phyloP scores from a whole-genome alignment of 768 basidiomycete genomes.

The Trametes punicea region DNA sequence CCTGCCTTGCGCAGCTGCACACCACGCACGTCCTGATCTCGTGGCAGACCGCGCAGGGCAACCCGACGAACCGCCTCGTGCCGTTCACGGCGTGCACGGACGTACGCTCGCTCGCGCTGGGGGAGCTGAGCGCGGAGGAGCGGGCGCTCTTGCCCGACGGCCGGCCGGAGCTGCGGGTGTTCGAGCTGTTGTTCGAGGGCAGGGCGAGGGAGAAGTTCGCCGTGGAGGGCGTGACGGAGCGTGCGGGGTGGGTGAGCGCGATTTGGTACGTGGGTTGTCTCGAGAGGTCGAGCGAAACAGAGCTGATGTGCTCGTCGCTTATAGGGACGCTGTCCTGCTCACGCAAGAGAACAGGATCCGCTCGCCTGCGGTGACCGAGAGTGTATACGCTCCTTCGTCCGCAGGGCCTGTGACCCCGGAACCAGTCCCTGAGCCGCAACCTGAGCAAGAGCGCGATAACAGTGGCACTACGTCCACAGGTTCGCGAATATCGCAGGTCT shows the following conservation, averaged over 20 bases:
- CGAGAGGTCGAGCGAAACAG: background rate
- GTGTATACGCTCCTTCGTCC: slow-evolving; percentile 26
- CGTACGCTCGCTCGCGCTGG: slow-evolving; percentile 52
- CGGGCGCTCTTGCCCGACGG: slow-evolving; percentile 36
- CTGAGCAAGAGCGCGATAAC: background rate
- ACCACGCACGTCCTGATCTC: slow-evolving; percentile 44
- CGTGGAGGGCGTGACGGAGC: slow-evolving; percentile 53
- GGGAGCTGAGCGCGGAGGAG: slow-evolving; percentile 45
- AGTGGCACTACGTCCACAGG: background rate
- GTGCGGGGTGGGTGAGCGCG: slow-evolving; percentile 71
- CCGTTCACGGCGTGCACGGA: slow-evolving; percentile 53
- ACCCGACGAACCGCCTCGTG: slow-evolving; percentile 44
- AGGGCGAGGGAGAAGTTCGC: slow-evolving; percentile 58
- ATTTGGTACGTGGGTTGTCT: slow-evolving; percentile 53
- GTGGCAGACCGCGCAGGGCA: slow-evolving; percentile 41
- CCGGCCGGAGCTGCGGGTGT: slow-evolving; percentile 47
- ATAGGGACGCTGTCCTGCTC: slow-evolving; percentile 32
- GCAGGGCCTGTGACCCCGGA: background rate
- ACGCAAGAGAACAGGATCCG: slow-evolving; percentile 28
- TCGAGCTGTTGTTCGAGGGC: slow-evolving; percentile 62
- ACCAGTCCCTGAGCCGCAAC: background rate
- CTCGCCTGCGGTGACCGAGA: slow-evolving; percentile 10
- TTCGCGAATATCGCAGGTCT: background rate
- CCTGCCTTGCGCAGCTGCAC: slow-evolving; percentile 40
- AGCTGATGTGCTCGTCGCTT: background rate